Percentiles rank a stretch among this genome's conserved stretches.
phyloP scores from a whole-genome alignment of 257 asterid genomes.

The Scutellaria minor region DNA sequence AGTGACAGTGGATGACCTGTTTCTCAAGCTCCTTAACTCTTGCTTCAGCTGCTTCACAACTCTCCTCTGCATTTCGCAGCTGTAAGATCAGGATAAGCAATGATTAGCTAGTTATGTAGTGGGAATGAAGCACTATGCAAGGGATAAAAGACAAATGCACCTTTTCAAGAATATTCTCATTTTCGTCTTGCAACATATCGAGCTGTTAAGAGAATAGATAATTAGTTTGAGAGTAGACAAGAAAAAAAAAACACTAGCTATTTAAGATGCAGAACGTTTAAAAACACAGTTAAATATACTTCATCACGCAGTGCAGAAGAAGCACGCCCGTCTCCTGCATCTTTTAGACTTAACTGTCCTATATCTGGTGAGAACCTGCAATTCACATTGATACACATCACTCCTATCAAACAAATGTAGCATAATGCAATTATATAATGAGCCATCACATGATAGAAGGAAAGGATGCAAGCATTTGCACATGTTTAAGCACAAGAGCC shows the following conservation, averaged over 20 bases:
- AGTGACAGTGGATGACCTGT: slow-evolving; percentile 58
- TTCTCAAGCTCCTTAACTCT: slow-evolving; percentile 96
- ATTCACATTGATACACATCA: slow-evolving; percentile 30
- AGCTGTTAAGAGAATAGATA: slow-evolving; percentile 61
- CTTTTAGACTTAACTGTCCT: slow-evolving; percentile 60
- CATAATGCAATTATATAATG: slow-evolving; percentile 16
- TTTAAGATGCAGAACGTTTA: slow-evolving; percentile 31
- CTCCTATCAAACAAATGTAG: slow-evolving; percentile 23
- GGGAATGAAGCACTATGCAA: slow-evolving; percentile 27
- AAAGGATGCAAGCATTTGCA: slow-evolving; percentile 20
- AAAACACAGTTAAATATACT: slow-evolving; percentile 48
- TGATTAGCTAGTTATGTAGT: slow-evolving; percentile 24
- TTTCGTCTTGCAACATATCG: slow-evolving; percentile 95
- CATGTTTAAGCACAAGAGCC: slow-evolving; percentile 19
- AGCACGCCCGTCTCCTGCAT: slow-evolving; percentile 66
- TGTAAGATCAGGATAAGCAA: slow-evolving; percentile 43
- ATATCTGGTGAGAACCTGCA: slow-evolving; percentile 85
- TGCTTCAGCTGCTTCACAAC: slow-evolving; percentile 80
- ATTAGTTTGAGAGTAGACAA: slow-evolving; percentile 41
- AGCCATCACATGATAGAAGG: slow-evolving; percentile 29
- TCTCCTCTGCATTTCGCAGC: slow-evolving; percentile 83
- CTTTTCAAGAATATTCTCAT: slow-evolving; percentile 81
- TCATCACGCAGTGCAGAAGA: slow-evolving; percentile 88
- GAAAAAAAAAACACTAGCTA: not conserved
- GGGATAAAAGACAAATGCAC: slow-evolving; percentile 43